Evolutionary conservation across 176 grass and related monocot species (phyloP).

Genomic region (Rhynchospora breviuscula): DNA sequence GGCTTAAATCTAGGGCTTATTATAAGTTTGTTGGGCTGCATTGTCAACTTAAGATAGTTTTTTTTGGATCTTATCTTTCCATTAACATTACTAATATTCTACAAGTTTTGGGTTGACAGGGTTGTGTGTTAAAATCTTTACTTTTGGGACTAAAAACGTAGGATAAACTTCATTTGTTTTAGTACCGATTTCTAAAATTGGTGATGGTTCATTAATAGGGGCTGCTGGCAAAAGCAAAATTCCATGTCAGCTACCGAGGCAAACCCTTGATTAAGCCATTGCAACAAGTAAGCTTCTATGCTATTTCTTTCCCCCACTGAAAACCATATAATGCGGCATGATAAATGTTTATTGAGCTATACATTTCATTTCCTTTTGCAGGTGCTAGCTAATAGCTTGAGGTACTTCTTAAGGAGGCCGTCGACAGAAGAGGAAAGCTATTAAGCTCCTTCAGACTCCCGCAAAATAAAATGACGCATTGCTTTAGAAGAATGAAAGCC

Average conservation of each 20-base stretch:
- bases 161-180: not conserved
- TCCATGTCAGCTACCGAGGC: conserved; percentile 86
- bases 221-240: conserved; percentile 89
- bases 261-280: conserved; percentile 53
- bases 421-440: conserved; percentile 78
- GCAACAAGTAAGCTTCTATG: conserved; percentile 51
- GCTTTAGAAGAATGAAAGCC: conserved; percentile 6
- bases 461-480: conserved; percentile 2
- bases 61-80: not conserved
- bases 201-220: conserved; percentile 41
- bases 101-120: not conserved
- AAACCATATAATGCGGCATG: not conserved
- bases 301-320: not conserved
- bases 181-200: conserved; percentile 20
- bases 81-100: not conserved
- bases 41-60: not conserved
- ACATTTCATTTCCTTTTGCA: conserved; percentile 28
- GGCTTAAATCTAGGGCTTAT: not conserved
- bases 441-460: conserved; percentile 37
- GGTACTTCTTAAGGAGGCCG: conserved; percentile 92
- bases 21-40: not conserved
- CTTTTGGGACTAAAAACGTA: not conserved
- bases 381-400: conserved; percentile 94
- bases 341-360: not conserved
- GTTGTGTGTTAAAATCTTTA: not conserved